These are phyloP conservation scores for Ogataea trehalophila DNA, from an alignment of 805 yeast genomes.

Conservation along the genomic window DNA sequence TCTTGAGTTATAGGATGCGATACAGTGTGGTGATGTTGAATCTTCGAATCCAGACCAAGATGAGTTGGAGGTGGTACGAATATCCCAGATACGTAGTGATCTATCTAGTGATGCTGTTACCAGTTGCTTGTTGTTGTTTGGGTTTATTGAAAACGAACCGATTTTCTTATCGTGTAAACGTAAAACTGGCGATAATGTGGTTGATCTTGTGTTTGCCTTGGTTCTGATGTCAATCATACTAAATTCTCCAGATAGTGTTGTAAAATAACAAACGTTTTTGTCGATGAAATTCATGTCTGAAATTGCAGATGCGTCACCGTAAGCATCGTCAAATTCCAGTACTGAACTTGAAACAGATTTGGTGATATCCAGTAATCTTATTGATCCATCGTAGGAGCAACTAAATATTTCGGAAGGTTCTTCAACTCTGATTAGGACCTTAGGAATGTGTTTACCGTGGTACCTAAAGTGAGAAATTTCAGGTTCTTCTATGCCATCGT, in stretches of 20 bases:
- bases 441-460: constrained; percentile 72
- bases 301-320: constrained; percentile 56
- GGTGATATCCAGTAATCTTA: constrained; percentile 65
- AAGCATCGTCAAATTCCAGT: constrained; percentile 50
- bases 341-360: constrained; percentile 56
- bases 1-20: constrained; percentile 65
- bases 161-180: constrained; percentile 86
- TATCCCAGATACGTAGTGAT: constrained; percentile 81
- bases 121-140: constrained; percentile 55
- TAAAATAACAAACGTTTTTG: constrained; percentile 56
- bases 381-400: constrained; percentile 83
- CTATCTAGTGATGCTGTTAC: constrained; percentile 91
- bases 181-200: constrained; percentile 31
- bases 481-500: constrained; percentile 36
- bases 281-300: constrained; percentile 67
- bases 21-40: constrained; percentile 41
- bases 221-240: constrained; percentile 66
- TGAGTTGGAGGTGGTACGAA: constrained; percentile 47
- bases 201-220: constrained; percentile 2
- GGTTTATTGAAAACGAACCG: constrained; percentile 83
- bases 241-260: constrained; percentile 79
- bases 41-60: constrained; percentile 57
- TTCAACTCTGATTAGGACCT: constrained; percentile 45
- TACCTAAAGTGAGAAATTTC: constrained; percentile 62
- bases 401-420: constrained; percentile 52